Base-by-base conservation (phyloP, 306 rosid species). In the Quercus cerris region DNA sequence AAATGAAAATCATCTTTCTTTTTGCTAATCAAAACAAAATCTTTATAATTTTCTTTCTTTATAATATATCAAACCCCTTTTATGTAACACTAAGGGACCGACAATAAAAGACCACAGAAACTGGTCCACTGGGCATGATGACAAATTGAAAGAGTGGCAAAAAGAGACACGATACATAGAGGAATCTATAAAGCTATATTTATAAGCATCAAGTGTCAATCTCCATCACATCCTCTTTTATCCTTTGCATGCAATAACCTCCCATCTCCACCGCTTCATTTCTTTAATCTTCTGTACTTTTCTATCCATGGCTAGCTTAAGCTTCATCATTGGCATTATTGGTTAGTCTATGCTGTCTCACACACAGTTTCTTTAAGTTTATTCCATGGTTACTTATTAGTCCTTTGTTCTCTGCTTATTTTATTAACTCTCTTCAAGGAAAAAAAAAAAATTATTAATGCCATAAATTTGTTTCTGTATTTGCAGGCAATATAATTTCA, bases 401-500 rank as follows among this genome's bases (percentile, higher is more conserved):
- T 49, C 54, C 13, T 11, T 33, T 18, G 0, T 11, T 19, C 13
- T 25, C 5, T 18, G 5, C 41, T n/a, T 46, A 11, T 13, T 5
- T 28, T 10, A 13, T 52, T 3, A 27, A 7, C 5, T 41, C 17
- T 15, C 3, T 56, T 22, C 46, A 38, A 38, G 41, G 1, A n/a
- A 35, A 35, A 38, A 38, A 38, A 38, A 38, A 7, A 38, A 8
- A 8, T 6, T 8, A 38, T 38, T 38, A 85, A 84, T 7, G 23
- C 85, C 87, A 88, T 83, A 55, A 19, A 6, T 15, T 63, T 54
- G 51, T 25, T 38, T 73, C 6, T 44, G 31, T 7, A 18, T 78
- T 41, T 82, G 76, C 87, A 89, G 93, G 93, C 70, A 87, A 80
- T 77, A 77, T 83, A 25, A 64, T 87, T 56, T 89, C 93, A 2